phyloP scores from a whole-genome alignment of 495 filamentous ascomycete genomes.

The Hypoxylon lienhwacheense region DNA sequence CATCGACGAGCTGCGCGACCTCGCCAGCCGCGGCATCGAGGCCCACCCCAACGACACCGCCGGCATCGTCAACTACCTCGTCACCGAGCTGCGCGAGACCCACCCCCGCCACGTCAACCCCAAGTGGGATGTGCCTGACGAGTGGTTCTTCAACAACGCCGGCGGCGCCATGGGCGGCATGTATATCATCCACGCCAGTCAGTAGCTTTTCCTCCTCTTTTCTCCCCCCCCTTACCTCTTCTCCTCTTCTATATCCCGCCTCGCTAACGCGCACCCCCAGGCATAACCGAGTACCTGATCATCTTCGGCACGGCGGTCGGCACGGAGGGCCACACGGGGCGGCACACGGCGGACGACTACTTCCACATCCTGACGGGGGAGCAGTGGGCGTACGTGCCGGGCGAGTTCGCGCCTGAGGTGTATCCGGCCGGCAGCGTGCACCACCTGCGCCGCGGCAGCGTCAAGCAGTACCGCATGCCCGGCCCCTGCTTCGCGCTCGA shows the following conservation, averaged over 20 bases:
- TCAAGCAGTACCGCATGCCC: constrained; percentile 86
- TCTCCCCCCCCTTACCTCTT: background rate
- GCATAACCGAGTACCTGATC: constrained; percentile 77
- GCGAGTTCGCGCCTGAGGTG: constrained; percentile 68
- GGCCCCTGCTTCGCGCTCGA: constrained; percentile 81
- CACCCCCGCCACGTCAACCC: constrained; percentile 57
- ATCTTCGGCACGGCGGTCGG: constrained; percentile 84
- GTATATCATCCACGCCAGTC: constrained; percentile 85
- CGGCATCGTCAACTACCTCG: constrained; percentile 67
- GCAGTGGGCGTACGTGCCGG: constrained; percentile 71
- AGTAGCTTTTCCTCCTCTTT: constrained; percentile 20
- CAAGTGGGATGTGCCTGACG: constrained; percentile 47
- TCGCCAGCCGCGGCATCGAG: constrained; percentile 65
- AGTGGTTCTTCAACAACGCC: constrained; percentile 78
- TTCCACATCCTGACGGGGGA: constrained; percentile 83
- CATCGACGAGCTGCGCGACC: constrained; percentile 65
- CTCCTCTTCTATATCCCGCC: background rate
- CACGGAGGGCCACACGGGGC: constrained; percentile 83
- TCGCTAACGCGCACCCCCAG: constrained; percentile 26
- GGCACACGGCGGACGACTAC: constrained; percentile 89
- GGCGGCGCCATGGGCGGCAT: constrained; percentile 87
- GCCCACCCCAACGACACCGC: constrained; percentile 71
- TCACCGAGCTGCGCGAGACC: constrained; percentile 53
- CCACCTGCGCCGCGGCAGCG: constrained; percentile 71
- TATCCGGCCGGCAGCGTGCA: constrained; percentile 77